Conservation (phyloP, 345 rosid genomes). For the Hibiscus tridactylites region DNA sequence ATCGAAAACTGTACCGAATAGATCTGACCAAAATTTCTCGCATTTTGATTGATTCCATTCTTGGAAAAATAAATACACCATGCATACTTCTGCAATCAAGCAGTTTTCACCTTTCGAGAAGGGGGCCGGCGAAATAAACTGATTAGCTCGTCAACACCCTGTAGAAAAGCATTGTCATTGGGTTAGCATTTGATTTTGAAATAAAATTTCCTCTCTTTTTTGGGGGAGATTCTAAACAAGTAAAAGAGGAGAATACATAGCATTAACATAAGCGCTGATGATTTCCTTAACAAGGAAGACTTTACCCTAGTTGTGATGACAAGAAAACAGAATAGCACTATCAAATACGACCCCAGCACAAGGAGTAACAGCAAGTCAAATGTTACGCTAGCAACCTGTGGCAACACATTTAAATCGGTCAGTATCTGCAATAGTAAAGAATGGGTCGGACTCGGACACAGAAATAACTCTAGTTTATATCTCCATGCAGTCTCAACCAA, state of each 20-base stretch:
- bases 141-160: constrained; percentile 96
- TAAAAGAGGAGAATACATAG: not conserved
- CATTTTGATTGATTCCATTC: constrained; percentile 12
- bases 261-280: not conserved
- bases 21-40: constrained; percentile 15
- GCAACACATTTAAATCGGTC: constrained; percentile 9
- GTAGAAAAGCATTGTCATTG: constrained; percentile 17
- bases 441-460: not conserved
- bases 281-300: constrained; percentile 6
- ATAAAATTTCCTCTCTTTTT: not conserved
- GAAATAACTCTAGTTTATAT: not conserved
- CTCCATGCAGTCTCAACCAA: not conserved
- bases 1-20: not conserved
- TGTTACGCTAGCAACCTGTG: constrained; percentile 98
- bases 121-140: constrained; percentile 89
- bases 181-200: not conserved
- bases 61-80: constrained; percentile 5
- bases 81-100: constrained; percentile 23
- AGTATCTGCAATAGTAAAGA: not conserved
- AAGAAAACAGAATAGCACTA: constrained; percentile 85
- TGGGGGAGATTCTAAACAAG: too few relatives aligned
- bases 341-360: constrained; percentile 84
- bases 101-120: constrained; percentile 74
- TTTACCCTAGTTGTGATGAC: constrained; percentile 90
- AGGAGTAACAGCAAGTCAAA: constrained; percentile 89